Evolutionary conservation across 1,139 yeast species (phyloP).

Genomic region (Hansenula sp.): DNA sequence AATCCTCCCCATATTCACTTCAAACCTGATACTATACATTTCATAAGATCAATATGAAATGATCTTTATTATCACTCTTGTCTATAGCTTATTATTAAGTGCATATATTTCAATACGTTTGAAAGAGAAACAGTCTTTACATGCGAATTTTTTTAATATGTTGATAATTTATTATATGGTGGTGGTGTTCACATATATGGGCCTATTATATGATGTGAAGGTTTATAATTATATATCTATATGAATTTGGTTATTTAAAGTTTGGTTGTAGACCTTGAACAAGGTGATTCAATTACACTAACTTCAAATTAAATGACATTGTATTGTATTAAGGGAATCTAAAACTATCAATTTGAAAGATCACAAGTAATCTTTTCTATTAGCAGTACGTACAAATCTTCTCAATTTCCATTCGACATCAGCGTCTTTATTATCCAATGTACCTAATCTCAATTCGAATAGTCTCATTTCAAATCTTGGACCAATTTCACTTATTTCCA

Average conservation of each 20-base stretch:
- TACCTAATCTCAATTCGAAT: constrained; percentile 83
- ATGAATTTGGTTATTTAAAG: background rate
- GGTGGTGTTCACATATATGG: background rate
- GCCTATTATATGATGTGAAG: background rate
- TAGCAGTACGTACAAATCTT: constrained; percentile 91
- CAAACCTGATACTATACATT: no score
- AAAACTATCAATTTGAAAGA: no score
- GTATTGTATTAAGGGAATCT: no score
- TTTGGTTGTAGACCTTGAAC: no score
- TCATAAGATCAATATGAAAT: no score
- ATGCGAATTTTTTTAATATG: no score
- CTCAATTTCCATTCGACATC: constrained; percentile 96
- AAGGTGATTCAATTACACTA: background rate
- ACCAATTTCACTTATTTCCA: constrained; percentile 93
- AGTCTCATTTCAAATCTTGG: constrained; percentile 98
- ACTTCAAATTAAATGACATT: background rate
- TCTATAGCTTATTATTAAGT: no score
- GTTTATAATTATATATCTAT: background rate
- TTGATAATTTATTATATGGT: background rate
- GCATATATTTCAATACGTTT: no score
- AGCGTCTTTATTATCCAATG: constrained; percentile 94
- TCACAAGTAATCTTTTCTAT: constrained; percentile 80
- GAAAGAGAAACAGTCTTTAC: no score
- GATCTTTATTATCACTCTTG: no score
- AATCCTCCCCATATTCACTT: no score